Evolutionary conservation across 306 rosid genomes (phyloP), one percentile per base, ranked within the genome.

Genomic region (Mimosa bimucronata): DNA sequence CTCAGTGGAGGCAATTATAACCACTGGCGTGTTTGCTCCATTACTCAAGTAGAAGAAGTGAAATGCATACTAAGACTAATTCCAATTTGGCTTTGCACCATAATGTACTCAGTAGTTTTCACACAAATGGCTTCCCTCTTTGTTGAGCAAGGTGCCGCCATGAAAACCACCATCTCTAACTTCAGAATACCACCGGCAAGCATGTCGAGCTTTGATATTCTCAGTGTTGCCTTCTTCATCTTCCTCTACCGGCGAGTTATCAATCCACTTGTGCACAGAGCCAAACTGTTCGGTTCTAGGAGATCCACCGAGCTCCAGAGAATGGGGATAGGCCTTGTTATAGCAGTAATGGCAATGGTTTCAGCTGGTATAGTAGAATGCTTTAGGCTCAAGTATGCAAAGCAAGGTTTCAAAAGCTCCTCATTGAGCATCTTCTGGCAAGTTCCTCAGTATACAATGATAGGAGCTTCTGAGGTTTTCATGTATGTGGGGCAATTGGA

Each of bases 61-160:
- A 90, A 92, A 78, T 92, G 97, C 52, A 77, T 92, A 21, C 61
- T 90, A 68, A 92, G 89, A 86, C 85, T 92, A 68, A 75, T 92
- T 31, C 97, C 97, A 6, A 81, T 92, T 46, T 92, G 97, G 97
- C 87, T 90, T 34, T 90, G 97, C 81, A 92, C 97, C 52, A 92
- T 92, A 57, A 80, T 90, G 23, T 92, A 90, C 92, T 92, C 97
- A 0, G 94, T 92, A 5, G 86, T 88, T 25, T 92, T 92, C 86
- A 92, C 94, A 21, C 97, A 92, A 75, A 92, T 90, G 97, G 94
- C 92, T 57, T 92, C 97, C 16, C 88, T 90, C 19, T 92, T 92
- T 25, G 94, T 92, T 14, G 97, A 92, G 75, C 97, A 92, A 88
- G 97, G 97, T 1, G 94, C 88, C 0, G 91, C 78, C 44, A 92